These are phyloP conservation scores for Cucumis hystrix DNA, from an alignment of 306 rosid genomes.

Conservation along the genomic window DNA sequence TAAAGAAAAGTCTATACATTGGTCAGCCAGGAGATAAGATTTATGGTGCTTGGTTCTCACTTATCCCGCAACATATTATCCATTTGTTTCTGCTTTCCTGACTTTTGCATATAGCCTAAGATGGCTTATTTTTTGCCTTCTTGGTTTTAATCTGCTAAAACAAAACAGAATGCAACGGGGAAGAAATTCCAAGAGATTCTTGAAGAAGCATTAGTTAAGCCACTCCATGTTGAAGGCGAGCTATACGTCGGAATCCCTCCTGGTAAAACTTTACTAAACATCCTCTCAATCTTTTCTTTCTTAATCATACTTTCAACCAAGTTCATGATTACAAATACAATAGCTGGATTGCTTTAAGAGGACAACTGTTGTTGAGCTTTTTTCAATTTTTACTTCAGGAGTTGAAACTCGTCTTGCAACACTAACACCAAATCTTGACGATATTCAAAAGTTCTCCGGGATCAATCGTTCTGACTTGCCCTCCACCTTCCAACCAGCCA, in stretches of 20 bases:
- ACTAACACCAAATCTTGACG: slow-evolving; percentile 48
- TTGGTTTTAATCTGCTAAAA: slow-evolving; percentile 21
- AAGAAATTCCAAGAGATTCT: slow-evolving; percentile 85
- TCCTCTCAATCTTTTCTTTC: background rate
- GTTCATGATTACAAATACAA: background rate
- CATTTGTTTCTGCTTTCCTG: background rate
- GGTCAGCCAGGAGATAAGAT: background rate
- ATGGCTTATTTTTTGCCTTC: background rate
- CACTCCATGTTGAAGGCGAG: slow-evolving; percentile 83
- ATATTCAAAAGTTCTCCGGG: slow-evolving; percentile 36
- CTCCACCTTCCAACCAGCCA: slow-evolving; percentile 54
- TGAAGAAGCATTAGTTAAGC: slow-evolving; percentile 75
- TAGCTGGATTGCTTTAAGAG: background rate
- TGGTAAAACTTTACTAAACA: slow-evolving; percentile 32
- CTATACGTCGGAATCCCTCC: slow-evolving; percentile 94
- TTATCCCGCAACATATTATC: background rate
- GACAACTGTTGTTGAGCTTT: background rate
- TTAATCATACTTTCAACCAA: background rate
- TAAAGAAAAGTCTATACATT: background rate
- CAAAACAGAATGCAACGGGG: slow-evolving; percentile 74
- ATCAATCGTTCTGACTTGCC: slow-evolving; percentile 47
- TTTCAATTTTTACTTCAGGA: slow-evolving; percentile 23
- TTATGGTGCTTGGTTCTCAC: background rate
- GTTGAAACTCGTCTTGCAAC: slow-evolving; percentile 95
- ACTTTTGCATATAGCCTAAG: slow-evolving; percentile 2